Conservation (phyloP, 2,329 filamentous ascomycete genomes). For the Epichloe bromicola region DNA sequence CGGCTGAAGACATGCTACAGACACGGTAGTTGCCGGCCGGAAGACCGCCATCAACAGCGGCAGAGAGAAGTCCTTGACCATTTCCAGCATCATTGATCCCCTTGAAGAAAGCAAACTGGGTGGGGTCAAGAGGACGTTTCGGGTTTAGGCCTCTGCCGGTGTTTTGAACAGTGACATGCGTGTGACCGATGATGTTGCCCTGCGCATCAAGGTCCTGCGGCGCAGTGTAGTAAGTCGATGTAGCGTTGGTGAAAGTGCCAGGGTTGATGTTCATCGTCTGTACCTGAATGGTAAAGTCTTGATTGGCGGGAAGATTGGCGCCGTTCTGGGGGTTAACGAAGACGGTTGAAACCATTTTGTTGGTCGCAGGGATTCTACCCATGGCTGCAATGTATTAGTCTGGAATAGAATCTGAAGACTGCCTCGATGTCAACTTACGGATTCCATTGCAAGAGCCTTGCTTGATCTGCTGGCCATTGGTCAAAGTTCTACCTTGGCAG, state of each 20-base stretch:
- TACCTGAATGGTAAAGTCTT: constrained; percentile 40
- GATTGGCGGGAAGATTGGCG: constrained; percentile 31
- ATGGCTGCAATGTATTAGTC: constrained; percentile 27
- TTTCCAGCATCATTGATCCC: constrained; percentile 51
- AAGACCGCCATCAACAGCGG: constrained; percentile 43
- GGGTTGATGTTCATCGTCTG: constrained; percentile 39
- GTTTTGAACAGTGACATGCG: constrained; percentile 46
- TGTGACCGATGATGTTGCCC: constrained; percentile 44
- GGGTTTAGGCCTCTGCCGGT: constrained; percentile 39
- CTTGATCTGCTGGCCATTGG: constrained; percentile 46
- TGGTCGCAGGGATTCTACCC: constrained; percentile 43
- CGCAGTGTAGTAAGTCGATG: constrained; percentile 46
- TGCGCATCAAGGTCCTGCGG: constrained; percentile 37
- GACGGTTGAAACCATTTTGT: constrained; percentile 44
- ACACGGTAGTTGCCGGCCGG: constrained; percentile 50
- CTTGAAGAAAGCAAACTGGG: constrained; percentile 50
- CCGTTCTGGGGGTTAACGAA: constrained; percentile 40
- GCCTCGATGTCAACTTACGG: constrained; percentile 21
- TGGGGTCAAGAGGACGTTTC: constrained; percentile 36
- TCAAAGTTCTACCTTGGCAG: constrained; percentile 39
- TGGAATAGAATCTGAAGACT: neutral
- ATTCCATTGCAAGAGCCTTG: constrained; percentile 52
- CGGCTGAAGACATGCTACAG: constrained; percentile 49
- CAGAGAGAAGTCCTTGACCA: constrained; percentile 37
- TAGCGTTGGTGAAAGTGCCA: constrained; percentile 49